Evolutionary conservation across 2,329 filamentous ascomycete species (phyloP), one percentile per base, ranked within the genome.

Genomic region (Akanthomyces uredinophilus): DNA sequence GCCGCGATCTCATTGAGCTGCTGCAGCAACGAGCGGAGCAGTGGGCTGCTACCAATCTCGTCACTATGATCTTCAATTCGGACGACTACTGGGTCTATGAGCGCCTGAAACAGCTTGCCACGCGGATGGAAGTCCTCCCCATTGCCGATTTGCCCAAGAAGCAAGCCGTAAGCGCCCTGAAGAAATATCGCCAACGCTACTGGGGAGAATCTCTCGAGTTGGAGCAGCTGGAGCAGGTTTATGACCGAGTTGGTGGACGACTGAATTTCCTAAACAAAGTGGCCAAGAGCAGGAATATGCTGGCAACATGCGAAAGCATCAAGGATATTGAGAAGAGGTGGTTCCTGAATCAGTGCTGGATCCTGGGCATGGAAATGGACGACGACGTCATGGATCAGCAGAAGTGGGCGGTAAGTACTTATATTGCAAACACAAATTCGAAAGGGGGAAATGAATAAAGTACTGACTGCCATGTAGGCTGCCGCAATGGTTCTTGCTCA

Each of bases 81-180:
- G 95, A 99, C 74, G 95, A 98, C 72, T 99, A 96, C 76, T 99
- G 95, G 95, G 90, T 99, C 0, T 98, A 97, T 70, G 95, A 99
- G 74, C 85, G 93, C 16, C 79, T 99, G 58, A 97, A 97, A 79
- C 88, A 91, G 72, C 88, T 96, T 63, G 91, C 92, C 3, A 96
- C 93, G 2, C 87, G 95, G 51, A 96, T 99, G 91, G 93, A 97
- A 71, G 90, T 99, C 5, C 88, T 96, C 43, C 87, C 92, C 10
- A 87, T 99, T 47, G 83, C 85, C 5, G 95, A 99, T 73, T 79
- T 99, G 7, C 86, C 89, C 57, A 96, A 93, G 72, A 73, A 79
- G 13, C 86, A 90, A 69, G 93, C 95, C 4, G 84, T 96, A 64
- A 78, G 80, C 27, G 94, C 95, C 0, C 79, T 99, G 32, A 80